phyloP scores from a whole-genome alignment of 1,284 basidiomycete species.

The Ustilago xerochloae region DNA sequence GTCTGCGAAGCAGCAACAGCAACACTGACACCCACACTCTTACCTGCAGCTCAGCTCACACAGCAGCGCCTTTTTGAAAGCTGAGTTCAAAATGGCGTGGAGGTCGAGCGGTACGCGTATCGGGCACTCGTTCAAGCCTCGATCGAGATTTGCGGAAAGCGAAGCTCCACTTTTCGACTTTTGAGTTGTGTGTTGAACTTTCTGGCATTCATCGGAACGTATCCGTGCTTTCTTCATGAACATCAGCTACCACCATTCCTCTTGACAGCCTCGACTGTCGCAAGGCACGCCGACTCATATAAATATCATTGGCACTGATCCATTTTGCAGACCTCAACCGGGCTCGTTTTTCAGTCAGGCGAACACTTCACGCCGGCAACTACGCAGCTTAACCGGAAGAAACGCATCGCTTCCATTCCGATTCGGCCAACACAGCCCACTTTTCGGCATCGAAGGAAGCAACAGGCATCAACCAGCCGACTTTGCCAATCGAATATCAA shows the following conservation, averaged over 20 bases:
- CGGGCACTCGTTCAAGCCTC: neutral
- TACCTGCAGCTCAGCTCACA: slow-evolving; percentile 6
- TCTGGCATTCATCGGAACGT: neutral
- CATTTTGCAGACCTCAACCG: too few species aligned
- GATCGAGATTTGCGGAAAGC: slow-evolving; percentile 4
- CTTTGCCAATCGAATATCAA: too few species aligned
- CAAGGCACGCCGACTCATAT: too few species aligned
- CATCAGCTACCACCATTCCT: neutral
- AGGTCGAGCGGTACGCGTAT: slow-evolving; percentile 1
- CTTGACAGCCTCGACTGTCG: neutral
- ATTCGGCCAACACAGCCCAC: too few species aligned
- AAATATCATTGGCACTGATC: too few species aligned
- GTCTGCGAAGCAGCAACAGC: neutral
- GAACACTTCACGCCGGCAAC: too few species aligned
- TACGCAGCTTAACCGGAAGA: too few species aligned
- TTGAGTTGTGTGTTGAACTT: neutral
- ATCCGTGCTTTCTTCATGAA: slow-evolving; percentile 1
- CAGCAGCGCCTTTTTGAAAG: slow-evolving; percentile 6
- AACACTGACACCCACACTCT: neutral
- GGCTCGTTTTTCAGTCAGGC: too few species aligned
- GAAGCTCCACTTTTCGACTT: slow-evolving; percentile 5
- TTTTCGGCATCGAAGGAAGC: too few species aligned
- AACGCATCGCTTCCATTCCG: too few species aligned
- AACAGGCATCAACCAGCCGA: too few species aligned
- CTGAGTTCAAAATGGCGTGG: slow-evolving; percentile 27